These are phyloP conservation scores for Phytophthora lateralis DNA, from an alignment of 352 stramenopile species.

Conservation along the genomic window DNA sequence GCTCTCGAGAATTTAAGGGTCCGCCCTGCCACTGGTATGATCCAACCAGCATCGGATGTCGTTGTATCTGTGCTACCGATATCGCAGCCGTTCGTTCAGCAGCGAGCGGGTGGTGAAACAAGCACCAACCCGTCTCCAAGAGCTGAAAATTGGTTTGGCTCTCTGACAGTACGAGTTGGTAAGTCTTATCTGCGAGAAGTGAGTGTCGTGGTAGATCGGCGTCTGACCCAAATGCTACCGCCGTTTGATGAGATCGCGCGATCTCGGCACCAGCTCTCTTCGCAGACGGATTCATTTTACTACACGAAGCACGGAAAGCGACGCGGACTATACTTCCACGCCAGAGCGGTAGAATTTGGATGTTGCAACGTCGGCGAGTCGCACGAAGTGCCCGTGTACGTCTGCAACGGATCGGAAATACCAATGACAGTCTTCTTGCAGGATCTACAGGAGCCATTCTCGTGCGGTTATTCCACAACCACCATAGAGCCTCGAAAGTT, in stretches of 20 bases:
- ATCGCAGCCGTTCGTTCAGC: slow-evolving; percentile 49
- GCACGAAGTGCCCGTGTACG: slow-evolving; percentile 82
- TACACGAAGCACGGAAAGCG: slow-evolving; percentile 84
- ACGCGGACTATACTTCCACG: slow-evolving; percentile 82
- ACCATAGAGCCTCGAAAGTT: slow-evolving; percentile 86
- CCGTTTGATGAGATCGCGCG: slow-evolving; percentile 68
- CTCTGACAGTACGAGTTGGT: slow-evolving; percentile 62
- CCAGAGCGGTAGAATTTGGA: slow-evolving; percentile 83
- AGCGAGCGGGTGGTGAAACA: slow-evolving; percentile 15
- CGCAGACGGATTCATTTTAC: slow-evolving; percentile 85
- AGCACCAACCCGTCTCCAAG: slow-evolving; percentile 9
- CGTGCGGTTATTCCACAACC: slow-evolving; percentile 72
- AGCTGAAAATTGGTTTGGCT: slow-evolving; percentile 64
- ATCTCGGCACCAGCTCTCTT: slow-evolving; percentile 64
- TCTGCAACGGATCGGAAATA: slow-evolving; percentile 83
- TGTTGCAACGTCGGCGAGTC: slow-evolving; percentile 73
- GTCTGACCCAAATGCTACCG: slow-evolving; percentile 47
- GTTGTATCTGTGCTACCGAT: slow-evolving; percentile 58
- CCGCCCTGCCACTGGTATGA: slow-evolving; percentile 41
- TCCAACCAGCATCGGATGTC: slow-evolving; percentile 50
- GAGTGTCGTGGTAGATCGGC: slow-evolving; percentile 63
- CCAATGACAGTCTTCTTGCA: slow-evolving; percentile 89
- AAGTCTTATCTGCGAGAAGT: slow-evolving; percentile 59
- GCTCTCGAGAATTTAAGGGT: slow-evolving; percentile 65
- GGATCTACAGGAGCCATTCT: slow-evolving; percentile 77